A percentile compares a stretch with the other conserved stretches of the same genome.
Evolutionary conservation across 2,329 filamentous ascomycete species (phyloP).

Genomic region (Thielaviopsis populi): DNA sequence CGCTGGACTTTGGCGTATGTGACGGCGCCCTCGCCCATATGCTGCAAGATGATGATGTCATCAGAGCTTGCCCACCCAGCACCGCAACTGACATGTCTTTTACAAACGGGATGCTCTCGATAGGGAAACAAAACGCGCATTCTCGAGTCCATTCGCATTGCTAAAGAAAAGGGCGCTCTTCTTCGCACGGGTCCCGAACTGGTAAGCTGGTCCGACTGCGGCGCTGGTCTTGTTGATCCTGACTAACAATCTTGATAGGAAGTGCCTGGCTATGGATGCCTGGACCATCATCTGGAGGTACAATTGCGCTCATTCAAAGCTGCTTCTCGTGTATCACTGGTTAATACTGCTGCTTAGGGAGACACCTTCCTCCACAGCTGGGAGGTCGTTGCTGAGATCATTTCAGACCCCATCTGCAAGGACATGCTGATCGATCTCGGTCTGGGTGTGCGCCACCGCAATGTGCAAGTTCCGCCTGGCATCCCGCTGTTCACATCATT

Average conservation of each 20-base stretch:
- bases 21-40: not conserved
- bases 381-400: conserved; percentile 24
- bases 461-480: conserved; percentile 6
- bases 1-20: conserved; percentile 39
- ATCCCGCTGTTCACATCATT: not conserved
- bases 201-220: not conserved
- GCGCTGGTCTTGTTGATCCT: not conserved
- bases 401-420: conserved; percentile 23
- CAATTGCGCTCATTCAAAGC: not conserved
- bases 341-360: conserved; percentile 14
- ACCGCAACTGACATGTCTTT: not conserved
- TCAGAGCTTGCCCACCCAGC: not conserved
- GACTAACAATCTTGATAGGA: conserved; percentile 20
- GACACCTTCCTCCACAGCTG: conserved; percentile 24
- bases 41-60: not conserved
- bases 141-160: conserved; percentile 42
- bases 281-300: conserved; percentile 24
- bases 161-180: conserved; percentile 46
- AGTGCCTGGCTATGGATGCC: conserved; percentile 25
- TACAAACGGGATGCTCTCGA: not conserved
- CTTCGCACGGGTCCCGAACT: conserved; percentile 42
- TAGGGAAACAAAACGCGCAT: conserved; percentile 47
- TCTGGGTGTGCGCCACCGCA: conserved; percentile 19
- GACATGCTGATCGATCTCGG: conserved; percentile 25
- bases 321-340: not conserved